A percentile compares a stretch with the other conserved stretches of the same genome.
Conservation (phyloP, 371 early-diverging fungal genomes). For the Apophysomyces variabilis region DNA sequence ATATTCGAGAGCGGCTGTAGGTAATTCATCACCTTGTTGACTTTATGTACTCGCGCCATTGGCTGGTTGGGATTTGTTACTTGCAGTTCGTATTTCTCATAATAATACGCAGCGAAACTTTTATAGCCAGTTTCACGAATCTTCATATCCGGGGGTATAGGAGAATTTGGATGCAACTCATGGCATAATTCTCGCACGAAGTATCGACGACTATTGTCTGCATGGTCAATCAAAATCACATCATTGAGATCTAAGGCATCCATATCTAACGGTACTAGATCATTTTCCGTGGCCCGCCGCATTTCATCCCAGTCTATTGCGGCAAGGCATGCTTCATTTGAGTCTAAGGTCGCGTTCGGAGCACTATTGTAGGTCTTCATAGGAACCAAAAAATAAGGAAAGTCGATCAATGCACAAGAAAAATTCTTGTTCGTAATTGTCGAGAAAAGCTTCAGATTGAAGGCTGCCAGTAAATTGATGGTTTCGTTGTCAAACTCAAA, state of each 20-base stretch:
- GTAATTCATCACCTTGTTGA: slow-evolving; percentile 56
- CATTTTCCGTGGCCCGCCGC: slow-evolving; percentile 18
- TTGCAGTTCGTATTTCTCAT: slow-evolving; percentile 31
- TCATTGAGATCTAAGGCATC: slow-evolving; percentile 24
- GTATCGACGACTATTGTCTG: slow-evolving; percentile 63
- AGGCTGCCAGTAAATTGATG: slow-evolving; percentile 49
- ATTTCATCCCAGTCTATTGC: slow-evolving; percentile 68
- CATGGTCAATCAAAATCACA: slow-evolving; percentile 54
- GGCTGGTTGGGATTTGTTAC: slow-evolving; percentile 49
- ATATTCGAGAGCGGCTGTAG: slow-evolving; percentile 41
- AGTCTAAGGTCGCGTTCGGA: background rate
- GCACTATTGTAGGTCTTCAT: slow-evolving; percentile 25
- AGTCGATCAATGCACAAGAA: slow-evolving; percentile 51
- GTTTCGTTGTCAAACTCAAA: slow-evolving; percentile 35
- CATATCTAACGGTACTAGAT: slow-evolving; percentile 14
- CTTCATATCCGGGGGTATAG: slow-evolving; percentile 29
- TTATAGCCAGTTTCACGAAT: slow-evolving; percentile 46
- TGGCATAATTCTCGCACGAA: slow-evolving; percentile 50
- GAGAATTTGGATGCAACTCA: slow-evolving; percentile 46
- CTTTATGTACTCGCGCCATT: slow-evolving; percentile 46
- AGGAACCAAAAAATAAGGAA: slow-evolving; percentile 67
- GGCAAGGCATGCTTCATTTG: slow-evolving; percentile 1
- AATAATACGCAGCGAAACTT: slow-evolving; percentile 59
- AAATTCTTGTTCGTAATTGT: slow-evolving; percentile 60
- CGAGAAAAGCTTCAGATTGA: slow-evolving; percentile 51